Base-by-base conservation (phyloP, 2,329 filamentous ascomycete genomes). In the Ascochyta clinopodiicola region DNA sequence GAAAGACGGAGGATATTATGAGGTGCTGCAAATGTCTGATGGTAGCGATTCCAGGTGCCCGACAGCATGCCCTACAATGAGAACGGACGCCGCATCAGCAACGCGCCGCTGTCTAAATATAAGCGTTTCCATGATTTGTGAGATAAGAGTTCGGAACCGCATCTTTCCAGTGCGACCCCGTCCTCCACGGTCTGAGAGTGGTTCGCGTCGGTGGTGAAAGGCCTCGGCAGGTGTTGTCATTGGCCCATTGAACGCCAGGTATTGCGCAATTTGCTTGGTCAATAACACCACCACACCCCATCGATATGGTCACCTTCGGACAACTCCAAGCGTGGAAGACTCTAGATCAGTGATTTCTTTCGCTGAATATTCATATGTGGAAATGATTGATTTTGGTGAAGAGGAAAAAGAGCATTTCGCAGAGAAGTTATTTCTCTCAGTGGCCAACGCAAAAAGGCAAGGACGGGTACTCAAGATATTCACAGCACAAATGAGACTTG, bases 221-320 rank as follows among this genome's bases (percentile, higher is more conserved):
- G 39, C 32, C 51, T 48, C 39, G 51, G 51, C 51, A 29, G 35
- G 15, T 35, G n/a, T 36, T 29, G 4, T 29, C 9, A 55, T 55
- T 55, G 51, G 51, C 34, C 22, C n/a, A 35, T 29, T 44, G 21
- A 46, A 40, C 31, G 50, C 43, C 50, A 36, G n/a, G 22, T 32
- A 55, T 55, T 39, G 51, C 51, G 51, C 51, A 44, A 55, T 55
- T 55, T 27, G 45, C 38, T 49, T 44, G 50, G 43, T 45, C 6
- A 19, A 53, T 53, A 42, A 32, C 44, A 53, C 31, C 50, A 53
- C 12, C 29, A 31, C 12, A 31, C 12, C 29, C 29, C 12, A 31
- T 31, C 6, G 12, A 31, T 4, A 31, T 29, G 9, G 7, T 29
- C 7, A 29, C 7, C 9, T 10, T 29, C 7, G 7, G 7, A 29